phyloP scores from a whole-genome alignment of 495 filamentous ascomycete genomes.

The Usnea hakonensis region DNA sequence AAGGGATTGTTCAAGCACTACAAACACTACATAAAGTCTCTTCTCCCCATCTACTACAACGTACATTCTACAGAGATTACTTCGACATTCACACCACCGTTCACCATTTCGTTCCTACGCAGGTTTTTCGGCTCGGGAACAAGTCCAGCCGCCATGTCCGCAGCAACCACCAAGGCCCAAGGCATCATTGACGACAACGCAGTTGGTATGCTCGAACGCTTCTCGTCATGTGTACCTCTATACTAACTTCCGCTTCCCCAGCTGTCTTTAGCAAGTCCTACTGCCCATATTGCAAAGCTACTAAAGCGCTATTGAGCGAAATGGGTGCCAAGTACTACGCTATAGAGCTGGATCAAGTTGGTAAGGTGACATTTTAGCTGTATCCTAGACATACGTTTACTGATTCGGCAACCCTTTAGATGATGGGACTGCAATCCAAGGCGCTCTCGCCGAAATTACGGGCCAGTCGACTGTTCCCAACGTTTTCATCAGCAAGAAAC shows the following conservation, averaged over 20 bases:
- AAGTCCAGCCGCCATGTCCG: constrained; percentile 63
- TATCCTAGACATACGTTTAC: not conserved
- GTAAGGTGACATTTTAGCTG: constrained; percentile 38
- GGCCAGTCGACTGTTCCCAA: constrained; percentile 86
- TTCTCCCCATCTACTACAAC: not conserved
- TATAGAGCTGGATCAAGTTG: constrained; percentile 78
- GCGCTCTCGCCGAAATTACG: constrained; percentile 71
- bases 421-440: constrained; percentile 77
- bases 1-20: not conserved
- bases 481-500: constrained; percentile 82
- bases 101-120: constrained; percentile 70
- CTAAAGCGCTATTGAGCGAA: constrained; percentile 63
- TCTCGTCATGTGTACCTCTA: not conserved
- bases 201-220: constrained; percentile 56
- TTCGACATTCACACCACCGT: constrained; percentile 11
- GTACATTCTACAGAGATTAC: not conserved
- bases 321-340: constrained; percentile 62
- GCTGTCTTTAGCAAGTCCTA: constrained; percentile 94
- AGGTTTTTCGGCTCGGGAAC: constrained; percentile 62
- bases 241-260: constrained; percentile 24
- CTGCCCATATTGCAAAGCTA: constrained; percentile 87
- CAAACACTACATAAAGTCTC: not conserved
- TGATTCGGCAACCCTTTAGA: constrained; percentile 32
- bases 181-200: constrained; percentile 83
- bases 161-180: constrained; percentile 80